Conservation (phyloP, 305 asterid genomes). For the Fraxinus floribunda region DNA sequence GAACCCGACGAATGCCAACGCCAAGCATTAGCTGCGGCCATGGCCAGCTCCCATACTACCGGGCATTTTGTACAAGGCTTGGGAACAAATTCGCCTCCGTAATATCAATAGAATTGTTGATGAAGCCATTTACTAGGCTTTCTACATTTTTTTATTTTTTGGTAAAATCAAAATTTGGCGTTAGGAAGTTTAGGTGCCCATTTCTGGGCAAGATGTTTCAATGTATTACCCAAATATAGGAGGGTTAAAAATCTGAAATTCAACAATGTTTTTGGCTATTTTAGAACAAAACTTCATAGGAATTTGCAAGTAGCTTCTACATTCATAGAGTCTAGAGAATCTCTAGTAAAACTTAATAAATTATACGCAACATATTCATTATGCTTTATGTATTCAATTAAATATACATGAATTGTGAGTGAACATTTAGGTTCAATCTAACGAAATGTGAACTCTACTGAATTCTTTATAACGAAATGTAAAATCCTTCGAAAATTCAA, state of each 20-base stretch:
- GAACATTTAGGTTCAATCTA: too few relatives aligned
- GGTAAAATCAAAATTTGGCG: not conserved
- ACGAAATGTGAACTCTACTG: not conserved
- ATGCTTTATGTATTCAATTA: not conserved
- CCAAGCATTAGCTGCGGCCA: not conserved
- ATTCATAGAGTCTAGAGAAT: not conserved
- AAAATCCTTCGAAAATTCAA: not conserved
- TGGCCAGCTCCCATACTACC: not conserved
- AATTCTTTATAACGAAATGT: not conserved
- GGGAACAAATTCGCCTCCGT: not conserved
- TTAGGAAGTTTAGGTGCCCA: not conserved
- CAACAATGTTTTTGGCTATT: not conserved
- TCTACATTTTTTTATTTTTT: not conserved
- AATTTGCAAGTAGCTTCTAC: not conserved
- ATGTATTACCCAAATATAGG: not conserved
- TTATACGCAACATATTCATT: not conserved
- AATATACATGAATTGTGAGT: not conserved
- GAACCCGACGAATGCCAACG: not conserved
- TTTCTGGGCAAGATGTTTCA: not conserved
- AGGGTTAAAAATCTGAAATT: not conserved
- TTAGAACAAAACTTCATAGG: not conserved
- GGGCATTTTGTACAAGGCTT: not conserved
- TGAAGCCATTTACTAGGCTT: not conserved
- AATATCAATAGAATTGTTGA: not conserved
- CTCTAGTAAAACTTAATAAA: not conserved